Base-by-base conservation (phyloP, 2,329 filamentous ascomycete genomes). In the Phoma sp. region DNA sequence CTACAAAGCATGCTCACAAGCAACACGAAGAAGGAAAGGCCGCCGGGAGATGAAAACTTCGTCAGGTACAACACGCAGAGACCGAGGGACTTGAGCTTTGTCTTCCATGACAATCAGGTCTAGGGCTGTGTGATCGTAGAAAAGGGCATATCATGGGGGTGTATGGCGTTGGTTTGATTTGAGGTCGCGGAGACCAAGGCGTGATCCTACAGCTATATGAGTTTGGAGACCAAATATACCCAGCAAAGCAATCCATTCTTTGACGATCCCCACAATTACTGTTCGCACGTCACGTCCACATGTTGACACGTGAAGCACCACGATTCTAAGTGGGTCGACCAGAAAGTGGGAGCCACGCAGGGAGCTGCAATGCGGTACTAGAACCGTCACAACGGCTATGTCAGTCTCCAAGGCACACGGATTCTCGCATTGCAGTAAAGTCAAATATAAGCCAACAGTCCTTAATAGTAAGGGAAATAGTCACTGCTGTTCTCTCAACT, bases 1-100 rank as follows among this genome's bases (percentile, higher is more conserved):
- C 85, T 99, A 50, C 95, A 99, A 78, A 96, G 92, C 79, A 99
- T 99, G 95, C 78, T 99, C 71, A 97, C 95, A 1, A 92, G 94
- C 58, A 99, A 99, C 75, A 89, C 86, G 10, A 94, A 93, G 78
- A 89, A 94, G 69, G 93, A 98, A 77, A 84, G 95, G 31, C 95
- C 95, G 0, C 89, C 90, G 0, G 95, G 94, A 4, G 92, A 99
- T 70, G 90, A 89, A 51, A 89, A 95, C 10, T 98, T 99, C 70
- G 92, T 96, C 24, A 82, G 85, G 50, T 86, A 85, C 57, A 96
- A 97, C 71, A 86, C 85, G 24, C 84, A 88, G 62, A 83, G 94
- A 35, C 92, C 94, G 40, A 85, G 89, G 65, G 93, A 99, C 76
- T 96, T 99, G 60, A 88, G 90, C 67, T 99, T 98, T 72, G 86